Base-by-base conservation (phyloP, 2,329 filamentous ascomycete species). In the Penicillium vulpinum region DNA sequence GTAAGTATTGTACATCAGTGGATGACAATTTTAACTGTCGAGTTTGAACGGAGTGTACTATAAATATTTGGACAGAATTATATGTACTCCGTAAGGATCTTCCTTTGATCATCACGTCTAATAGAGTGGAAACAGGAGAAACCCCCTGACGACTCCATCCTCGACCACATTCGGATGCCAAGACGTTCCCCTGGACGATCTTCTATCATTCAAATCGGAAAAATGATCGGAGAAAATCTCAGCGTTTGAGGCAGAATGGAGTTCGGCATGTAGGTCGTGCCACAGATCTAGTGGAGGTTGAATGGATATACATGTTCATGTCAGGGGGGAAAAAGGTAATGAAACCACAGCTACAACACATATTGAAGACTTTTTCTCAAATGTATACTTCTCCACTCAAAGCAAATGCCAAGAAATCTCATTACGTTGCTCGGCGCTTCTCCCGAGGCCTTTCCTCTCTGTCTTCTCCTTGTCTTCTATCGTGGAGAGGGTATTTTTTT, bases 371-470 rank as follows among this genome's bases (percentile, higher is more conserved):
- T n/a, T n/a, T n/a, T n/a, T n/a, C n/a, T n/a, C n/a, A n/a, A n/a
- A n/a, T n/a, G n/a, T n/a, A n/a, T n/a, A n/a, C 56, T 67, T 65
- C 67, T 64, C 67, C 54, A 55, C 54, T 36, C 43, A 44, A 62
- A 61, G 62, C 54, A 51, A 54, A 53, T 57, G 67, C 67, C 67
- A 69, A 69, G 67, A 61, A 54, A 31, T 48, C 15, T 48, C 21
- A 35, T 58, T 54, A 57, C 53, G 44, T 59, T 40, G 54, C 45
- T 54, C 51, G 33, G 39, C 46, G 22, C 39, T n/a, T n/a, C n/a
- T n/a, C n/a, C n/a, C n/a, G n/a, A n/a, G n/a, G 33, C 18, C n/a
- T n/a, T n/a, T 41, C 44, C 55, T 44, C 22, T 36, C n/a, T 29
- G n/a, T n/a, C 43, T 52, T 18, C 39, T 53, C 50, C 45, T 45